A percentile compares a stretch with the other conserved stretches of the same genome.
Evolutionary conservation across 75 land plant genomes (phyloP).

Genomic region (Cunninghamia lanceolata): DNA sequence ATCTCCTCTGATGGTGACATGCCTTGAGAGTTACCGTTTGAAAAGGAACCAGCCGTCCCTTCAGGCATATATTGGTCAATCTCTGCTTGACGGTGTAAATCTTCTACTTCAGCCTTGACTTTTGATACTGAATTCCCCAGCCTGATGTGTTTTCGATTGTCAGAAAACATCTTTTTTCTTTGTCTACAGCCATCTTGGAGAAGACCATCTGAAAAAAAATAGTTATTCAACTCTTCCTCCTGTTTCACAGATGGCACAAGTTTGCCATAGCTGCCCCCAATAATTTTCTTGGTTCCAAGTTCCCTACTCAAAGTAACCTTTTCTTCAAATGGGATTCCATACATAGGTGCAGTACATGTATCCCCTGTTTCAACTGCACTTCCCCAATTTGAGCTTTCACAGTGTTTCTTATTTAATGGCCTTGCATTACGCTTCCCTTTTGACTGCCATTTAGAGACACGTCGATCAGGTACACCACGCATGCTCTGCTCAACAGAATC

Average conservation of each 20-base stretch:
- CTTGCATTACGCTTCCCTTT: slow-evolving; percentile 73
- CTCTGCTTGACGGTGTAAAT: background rate
- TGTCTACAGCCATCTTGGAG: slow-evolving; percentile 10
- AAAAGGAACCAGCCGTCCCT: slow-evolving; percentile 12
- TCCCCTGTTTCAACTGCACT: slow-evolving; percentile 4
- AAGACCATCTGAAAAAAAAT: background rate
- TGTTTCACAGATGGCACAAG: background rate
- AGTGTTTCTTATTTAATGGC: slow-evolving; percentile 30
- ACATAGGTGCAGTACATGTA: slow-evolving; percentile 17
- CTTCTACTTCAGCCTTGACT: background rate
- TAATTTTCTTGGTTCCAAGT: background rate
- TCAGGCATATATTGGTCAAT: slow-evolving; percentile 7
- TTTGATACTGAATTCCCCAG: background rate
- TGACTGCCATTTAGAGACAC: slow-evolving; percentile 65
- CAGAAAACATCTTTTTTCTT: background rate
- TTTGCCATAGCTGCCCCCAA: slow-evolving; percentile 6
- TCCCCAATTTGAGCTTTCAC: slow-evolving; percentile 22
- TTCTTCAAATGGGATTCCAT: slow-evolving; percentile 17
- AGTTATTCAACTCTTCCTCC: background rate
- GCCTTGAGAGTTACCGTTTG: slow-evolving; percentile 11
- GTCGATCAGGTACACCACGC: slow-evolving; percentile 21
- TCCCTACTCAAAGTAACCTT: slow-evolving; percentile 1
- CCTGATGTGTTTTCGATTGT: background rate
- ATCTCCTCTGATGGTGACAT: slow-evolving; percentile 6
- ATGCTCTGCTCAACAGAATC: slow-evolving; percentile 17